Evolutionary conservation across 2,329 filamentous ascomycete genomes (phyloP).

Genomic region (Phialemoniopsis sp.): DNA sequence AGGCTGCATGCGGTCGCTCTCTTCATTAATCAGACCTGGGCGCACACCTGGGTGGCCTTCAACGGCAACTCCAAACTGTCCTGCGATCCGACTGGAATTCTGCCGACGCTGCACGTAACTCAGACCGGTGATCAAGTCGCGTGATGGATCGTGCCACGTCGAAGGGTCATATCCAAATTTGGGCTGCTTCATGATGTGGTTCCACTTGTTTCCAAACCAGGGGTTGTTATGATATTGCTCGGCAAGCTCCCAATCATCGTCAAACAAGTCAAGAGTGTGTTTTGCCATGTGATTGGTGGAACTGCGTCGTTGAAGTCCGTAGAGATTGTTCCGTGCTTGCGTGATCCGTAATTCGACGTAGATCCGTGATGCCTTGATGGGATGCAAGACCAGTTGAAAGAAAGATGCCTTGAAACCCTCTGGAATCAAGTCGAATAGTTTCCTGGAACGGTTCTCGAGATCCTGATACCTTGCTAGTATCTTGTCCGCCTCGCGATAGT

Average conservation of each 20-base stretch:
- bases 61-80: constrained; percentile 49
- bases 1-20: constrained; percentile 44
- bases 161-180: constrained; percentile 49
- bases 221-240: constrained; percentile 44
- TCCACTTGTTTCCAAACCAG: constrained; percentile 50
- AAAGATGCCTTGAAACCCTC: constrained; percentile 43
- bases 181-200: constrained; percentile 46
- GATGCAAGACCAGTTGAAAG: constrained; percentile 59
- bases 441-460: constrained; percentile 37
- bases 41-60: constrained; percentile 33
- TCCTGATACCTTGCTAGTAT: constrained; percentile 46
- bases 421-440: constrained; percentile 37
- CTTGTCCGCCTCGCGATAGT: constrained; percentile 55
- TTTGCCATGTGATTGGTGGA: constrained; percentile 45
- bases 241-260: constrained; percentile 43
- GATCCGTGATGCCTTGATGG: constrained; percentile 52
- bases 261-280: constrained; percentile 42
- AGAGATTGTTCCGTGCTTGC: constrained; percentile 45
- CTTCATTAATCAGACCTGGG: constrained; percentile 41
- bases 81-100: constrained; percentile 42
- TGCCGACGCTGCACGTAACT: constrained; percentile 48
- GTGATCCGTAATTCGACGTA: constrained; percentile 44
- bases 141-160: constrained; percentile 53
- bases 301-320: constrained; percentile 51
- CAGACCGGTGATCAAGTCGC: constrained; percentile 49